phyloP scores from a whole-genome alignment of 768 basidiomycete genomes.

The Podaxis sp. region DNA sequence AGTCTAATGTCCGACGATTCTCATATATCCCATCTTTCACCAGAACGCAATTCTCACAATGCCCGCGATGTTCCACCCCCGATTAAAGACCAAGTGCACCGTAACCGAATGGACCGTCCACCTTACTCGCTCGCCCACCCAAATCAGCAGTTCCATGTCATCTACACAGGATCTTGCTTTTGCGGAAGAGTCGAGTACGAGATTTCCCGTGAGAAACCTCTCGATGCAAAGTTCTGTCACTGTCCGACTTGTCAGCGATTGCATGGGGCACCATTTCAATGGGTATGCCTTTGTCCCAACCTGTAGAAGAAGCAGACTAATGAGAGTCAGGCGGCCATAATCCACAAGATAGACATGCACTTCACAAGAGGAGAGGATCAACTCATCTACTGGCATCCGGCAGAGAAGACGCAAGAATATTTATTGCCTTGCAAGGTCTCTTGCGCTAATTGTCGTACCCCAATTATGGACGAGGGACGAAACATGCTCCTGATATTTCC shows the following conservation, averaged over 20 bases:
- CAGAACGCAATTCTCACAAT: not conserved
- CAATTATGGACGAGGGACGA: conserved; percentile 18
- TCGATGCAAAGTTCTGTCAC: conserved; percentile 18
- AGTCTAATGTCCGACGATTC: too few relatives aligned
- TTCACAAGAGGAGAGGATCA: conserved; percentile 12
- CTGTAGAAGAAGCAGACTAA: not conserved
- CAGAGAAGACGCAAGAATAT: not conserved
- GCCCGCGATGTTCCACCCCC: not conserved
- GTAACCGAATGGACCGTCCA: conserved; percentile 10
- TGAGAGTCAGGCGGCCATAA: conserved; percentile 12
- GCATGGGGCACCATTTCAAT: conserved; percentile 19
- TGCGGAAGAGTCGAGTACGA: conserved; percentile 1
- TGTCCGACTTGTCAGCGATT: conserved; percentile 15
- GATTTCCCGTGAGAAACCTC: conserved; percentile 9
- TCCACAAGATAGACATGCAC: conserved; percentile 15
- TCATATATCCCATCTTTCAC: not conserved
- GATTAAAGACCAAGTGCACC: conserved; percentile 5
- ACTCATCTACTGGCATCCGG: conserved; percentile 12
- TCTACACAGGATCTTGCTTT: conserved; percentile 6
- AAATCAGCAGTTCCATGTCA: not conserved
- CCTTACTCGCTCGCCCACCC: not conserved
- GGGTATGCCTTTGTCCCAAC: conserved; percentile 5
- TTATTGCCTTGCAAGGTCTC: conserved; percentile 16
- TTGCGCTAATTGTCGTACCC: conserved; percentile 15
- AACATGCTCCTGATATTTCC: conserved; percentile 18